Conservation (phyloP, 495 filamentous ascomycete genomes). For the Aspergillus mulundensis region DNA sequence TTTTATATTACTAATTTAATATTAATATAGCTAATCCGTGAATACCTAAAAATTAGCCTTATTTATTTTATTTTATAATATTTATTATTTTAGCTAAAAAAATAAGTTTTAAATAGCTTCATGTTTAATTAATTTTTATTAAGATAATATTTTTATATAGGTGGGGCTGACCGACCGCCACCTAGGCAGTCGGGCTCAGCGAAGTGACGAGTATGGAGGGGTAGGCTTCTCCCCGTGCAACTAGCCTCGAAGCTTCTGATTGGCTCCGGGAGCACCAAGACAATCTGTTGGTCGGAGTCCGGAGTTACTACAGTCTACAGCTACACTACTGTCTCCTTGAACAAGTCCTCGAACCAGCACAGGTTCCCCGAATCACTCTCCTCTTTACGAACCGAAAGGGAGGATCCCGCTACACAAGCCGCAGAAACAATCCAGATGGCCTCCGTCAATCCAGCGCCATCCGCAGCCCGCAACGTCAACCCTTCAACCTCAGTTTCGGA, state of each 20-base stretch:
- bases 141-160: no score
- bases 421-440: conserved; percentile 76
- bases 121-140: no score
- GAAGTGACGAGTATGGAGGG: no score
- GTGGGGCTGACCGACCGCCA: no score
- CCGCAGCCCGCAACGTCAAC: conserved; percentile 71
- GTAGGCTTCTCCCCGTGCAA: conserved; percentile 10
- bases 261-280: neutral
- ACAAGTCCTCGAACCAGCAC: neutral
- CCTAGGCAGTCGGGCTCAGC: no score
- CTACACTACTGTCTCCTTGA: neutral
- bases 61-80: no score
- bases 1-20: no score
- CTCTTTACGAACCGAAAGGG: conserved; percentile 24
- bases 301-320: neutral
- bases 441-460: conserved; percentile 65
- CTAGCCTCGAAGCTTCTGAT: neutral
- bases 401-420: conserved; percentile 52
- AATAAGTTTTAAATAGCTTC: no score
- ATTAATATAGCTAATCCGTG: no score
- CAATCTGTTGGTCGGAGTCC: conserved; percentile 1
- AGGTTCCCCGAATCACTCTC: neutral
- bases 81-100: no score
- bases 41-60: no score
- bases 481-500: conserved; percentile 67